Evolutionary conservation across 208 protist species (phyloP).

Genomic region (Tritrichomonas musculus): DNA sequence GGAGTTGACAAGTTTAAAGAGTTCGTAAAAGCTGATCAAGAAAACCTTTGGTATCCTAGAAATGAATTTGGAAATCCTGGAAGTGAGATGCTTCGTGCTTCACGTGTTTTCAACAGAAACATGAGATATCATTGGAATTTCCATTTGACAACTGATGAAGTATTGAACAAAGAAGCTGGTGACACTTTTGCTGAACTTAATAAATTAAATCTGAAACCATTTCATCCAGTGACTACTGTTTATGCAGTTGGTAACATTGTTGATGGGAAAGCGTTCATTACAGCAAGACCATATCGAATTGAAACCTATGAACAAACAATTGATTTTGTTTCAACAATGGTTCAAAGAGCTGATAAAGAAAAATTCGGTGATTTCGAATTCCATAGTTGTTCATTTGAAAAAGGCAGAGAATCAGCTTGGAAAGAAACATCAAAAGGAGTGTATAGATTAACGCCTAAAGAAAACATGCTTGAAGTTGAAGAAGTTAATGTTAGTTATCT

Average conservation of each 20-base stretch:
- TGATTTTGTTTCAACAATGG: background rate
- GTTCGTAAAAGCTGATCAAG: too few relatives aligned
- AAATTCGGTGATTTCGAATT: background rate
- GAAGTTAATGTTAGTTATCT: background rate
- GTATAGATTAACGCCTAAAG: background rate
- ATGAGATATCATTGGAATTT: too few relatives aligned
- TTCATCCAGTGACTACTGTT: background rate
- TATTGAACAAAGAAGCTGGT: too few relatives aligned
- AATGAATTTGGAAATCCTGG: too few relatives aligned
- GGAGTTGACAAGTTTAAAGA: too few relatives aligned
- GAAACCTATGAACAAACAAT: background rate
- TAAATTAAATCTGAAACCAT: background rate
- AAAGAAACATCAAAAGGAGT: background rate
- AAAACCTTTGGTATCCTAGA: too few relatives aligned
- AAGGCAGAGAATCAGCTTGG: background rate
- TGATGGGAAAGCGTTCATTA: background rate
- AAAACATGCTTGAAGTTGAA: background rate
- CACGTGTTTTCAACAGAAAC: too few relatives aligned
- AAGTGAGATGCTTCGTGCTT: too few relatives aligned
- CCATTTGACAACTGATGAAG: too few relatives aligned
- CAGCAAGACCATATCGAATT: background rate
- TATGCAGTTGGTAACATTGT: background rate
- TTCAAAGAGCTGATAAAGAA: background rate
- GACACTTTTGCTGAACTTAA: background rate
- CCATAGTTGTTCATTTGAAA: background rate